Conservation (phyloP, 495 filamentous ascomycete species). For the Aspergillus heteromorphus region DNA sequence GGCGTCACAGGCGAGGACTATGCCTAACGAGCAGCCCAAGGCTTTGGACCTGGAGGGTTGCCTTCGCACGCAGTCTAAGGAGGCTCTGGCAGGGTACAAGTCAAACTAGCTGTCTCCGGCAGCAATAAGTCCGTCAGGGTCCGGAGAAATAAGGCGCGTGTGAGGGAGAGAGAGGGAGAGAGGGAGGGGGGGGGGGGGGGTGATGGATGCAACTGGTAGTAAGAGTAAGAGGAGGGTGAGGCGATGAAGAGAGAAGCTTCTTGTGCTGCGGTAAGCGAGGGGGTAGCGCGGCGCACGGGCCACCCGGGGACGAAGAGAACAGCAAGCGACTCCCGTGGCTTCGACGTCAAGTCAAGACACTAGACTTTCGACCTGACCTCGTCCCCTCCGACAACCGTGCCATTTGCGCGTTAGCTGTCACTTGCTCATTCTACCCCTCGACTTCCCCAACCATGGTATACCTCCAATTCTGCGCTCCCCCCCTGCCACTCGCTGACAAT, state of each 20-base stretch:
- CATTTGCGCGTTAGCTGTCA: not conserved
- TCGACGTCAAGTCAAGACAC: constrained; percentile 10
- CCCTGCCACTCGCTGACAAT: constrained; percentile 17
- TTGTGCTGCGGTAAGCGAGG: constrained; percentile 40
- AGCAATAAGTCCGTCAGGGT: not conserved
- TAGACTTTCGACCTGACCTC: constrained; percentile 1
- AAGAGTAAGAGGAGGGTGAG: no score
- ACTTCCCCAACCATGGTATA: constrained; percentile 15
- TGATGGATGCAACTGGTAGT: constrained; percentile 6
- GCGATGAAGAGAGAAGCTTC: constrained; percentile 8
- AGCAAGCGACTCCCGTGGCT: constrained; percentile 38
- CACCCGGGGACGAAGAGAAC: constrained; percentile 39
- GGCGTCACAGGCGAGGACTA: constrained; percentile 9
- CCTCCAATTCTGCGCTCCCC: constrained; percentile 3
- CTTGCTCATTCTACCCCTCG: not conserved
- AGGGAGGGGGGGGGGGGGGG: not conserved
- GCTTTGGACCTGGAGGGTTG: not conserved
- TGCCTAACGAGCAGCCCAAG: constrained; percentile 1
- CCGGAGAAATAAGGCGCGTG: no score
- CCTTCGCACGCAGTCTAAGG: not conserved
- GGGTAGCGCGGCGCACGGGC: constrained; percentile 34
- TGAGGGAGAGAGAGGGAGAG: not conserved
- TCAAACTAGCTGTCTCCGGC: not conserved
- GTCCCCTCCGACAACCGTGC: not conserved
- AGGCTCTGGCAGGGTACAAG: not conserved